Evolutionary conservation across 352 stramenopile species (phyloP).

Genomic region (Aphanomyces stellatus): DNA sequence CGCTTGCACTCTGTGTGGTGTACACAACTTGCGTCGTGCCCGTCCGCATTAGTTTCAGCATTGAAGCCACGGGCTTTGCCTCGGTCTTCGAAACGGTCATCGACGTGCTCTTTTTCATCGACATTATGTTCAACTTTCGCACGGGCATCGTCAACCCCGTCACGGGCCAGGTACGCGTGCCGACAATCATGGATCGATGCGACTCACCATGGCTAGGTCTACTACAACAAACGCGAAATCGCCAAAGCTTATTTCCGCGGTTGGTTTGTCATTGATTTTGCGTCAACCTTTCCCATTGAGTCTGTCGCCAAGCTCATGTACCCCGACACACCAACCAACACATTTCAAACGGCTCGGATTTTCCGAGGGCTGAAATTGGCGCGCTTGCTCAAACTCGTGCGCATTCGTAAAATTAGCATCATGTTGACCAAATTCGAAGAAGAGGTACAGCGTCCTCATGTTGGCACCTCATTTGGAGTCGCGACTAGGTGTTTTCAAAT

Average conservation of each 20-base stretch:
- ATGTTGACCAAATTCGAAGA: constrained; percentile 82
- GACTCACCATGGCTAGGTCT: too few species aligned
- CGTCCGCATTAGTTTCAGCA: background rate
- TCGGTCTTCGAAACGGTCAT: background rate
- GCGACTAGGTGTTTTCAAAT: constrained; percentile 49
- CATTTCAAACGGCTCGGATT: constrained; percentile 35
- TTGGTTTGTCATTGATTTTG: background rate
- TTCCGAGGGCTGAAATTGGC: constrained; percentile 70
- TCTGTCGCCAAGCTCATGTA: constrained; percentile 34
- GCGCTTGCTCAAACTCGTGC: constrained; percentile 83
- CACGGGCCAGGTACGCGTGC: too few species aligned
- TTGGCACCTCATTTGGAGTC: background rate
- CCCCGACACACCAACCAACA: constrained; percentile 32
- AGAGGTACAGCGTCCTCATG: constrained; percentile 16
- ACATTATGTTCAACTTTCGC: background rate
- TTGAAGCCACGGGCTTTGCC: background rate
- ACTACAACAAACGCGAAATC: background rate
- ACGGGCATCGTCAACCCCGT: background rate
- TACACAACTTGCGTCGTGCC: background rate
- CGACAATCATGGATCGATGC: too few species aligned
- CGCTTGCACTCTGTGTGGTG: background rate
- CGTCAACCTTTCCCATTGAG: constrained; percentile 44
- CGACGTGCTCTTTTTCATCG: background rate
- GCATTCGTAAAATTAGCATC: constrained; percentile 79
- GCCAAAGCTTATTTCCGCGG: background rate